Base-by-base conservation (phyloP, 176 grass and related monocot genomes). In the Typha latifolia region DNA sequence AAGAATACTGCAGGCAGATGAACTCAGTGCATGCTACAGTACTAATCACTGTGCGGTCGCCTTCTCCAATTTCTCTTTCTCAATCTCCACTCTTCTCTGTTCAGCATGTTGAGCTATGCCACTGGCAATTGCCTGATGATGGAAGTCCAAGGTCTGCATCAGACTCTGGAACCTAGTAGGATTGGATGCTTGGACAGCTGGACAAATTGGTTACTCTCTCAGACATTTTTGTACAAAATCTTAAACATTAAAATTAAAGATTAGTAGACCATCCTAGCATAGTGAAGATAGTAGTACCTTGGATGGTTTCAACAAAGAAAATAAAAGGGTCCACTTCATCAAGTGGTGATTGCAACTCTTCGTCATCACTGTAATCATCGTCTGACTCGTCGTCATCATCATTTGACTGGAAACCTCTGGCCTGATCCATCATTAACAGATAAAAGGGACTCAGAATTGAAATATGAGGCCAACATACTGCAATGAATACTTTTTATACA, bases 241-340 rank as follows among this genome's bases (percentile, higher is more conserved):
- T 29, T 31, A 13, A 7, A 4, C 12, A 59, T 19, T 22, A 59
- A 59, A 59, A 14, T 9, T 19, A 59, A 59, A 19, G 0, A 22
- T 59, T 16, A 59, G 16, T 59, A 22, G n/a, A 59, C 10, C 8
- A 59, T 21, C n/a, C 53, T 11, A 57, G 53, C n/a, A 14, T 59
- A 21, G 16, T 18, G 52, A 21, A 59, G 53, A 50, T 23, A 67
- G 47, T 12, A 13, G 32, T 80, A 96, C 93, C 93, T 80, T 96
- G 85, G 51, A 91, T 48, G 1, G 72, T 82, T 74, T 91, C 93
- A 22, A 96, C 80, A 75, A 96, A 96, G 64, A 96, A 96, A 68
- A 96, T 84, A 77, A 96, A 96, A 0, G 85, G 93, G 34, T 96
- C 93, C 49, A 96, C 84, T 68, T 89, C 93, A 82, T 96, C 93